Evolutionary conservation across 352 stramenopile species (phyloP).

Genomic region (Pythium utonaiense): DNA sequence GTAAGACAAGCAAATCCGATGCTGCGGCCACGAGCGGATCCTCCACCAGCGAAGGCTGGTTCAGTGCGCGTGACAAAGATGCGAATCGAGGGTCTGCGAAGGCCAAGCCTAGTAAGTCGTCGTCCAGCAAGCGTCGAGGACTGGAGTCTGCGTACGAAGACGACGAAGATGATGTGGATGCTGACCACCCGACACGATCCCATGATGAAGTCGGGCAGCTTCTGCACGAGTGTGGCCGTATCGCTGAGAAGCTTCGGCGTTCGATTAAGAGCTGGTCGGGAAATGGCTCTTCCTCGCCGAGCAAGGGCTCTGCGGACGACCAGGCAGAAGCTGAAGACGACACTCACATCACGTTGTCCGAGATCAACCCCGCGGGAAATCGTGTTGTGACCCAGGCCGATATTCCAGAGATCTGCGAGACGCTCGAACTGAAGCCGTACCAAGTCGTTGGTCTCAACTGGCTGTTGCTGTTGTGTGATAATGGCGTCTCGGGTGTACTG

Average conservation of each 20-base stretch:
- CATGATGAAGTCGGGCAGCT: slow-evolving; percentile 73
- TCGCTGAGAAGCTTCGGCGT: slow-evolving; percentile 53
- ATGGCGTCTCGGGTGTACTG: slow-evolving; percentile 76
- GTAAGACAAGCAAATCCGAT: slow-evolving; percentile 1
- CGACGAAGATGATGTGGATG: slow-evolving; percentile 43
- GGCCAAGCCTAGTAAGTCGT: neutral
- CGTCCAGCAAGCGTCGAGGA: slow-evolving; percentile 5
- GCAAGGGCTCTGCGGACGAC: slow-evolving; percentile 15
- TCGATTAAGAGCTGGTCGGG: slow-evolving; percentile 66
- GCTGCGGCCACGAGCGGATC: neutral
- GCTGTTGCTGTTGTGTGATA: slow-evolving; percentile 71
- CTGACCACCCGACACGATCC: slow-evolving; percentile 46
- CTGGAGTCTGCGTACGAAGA: slow-evolving; percentile 10
- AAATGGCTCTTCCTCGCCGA: slow-evolving; percentile 23
- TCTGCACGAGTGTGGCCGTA: slow-evolving; percentile 56
- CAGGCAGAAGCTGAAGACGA: slow-evolving; percentile 43
- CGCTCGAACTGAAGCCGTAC: slow-evolving; percentile 80
- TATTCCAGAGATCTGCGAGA: slow-evolving; percentile 64
- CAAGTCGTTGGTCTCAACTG: slow-evolving; percentile 85
- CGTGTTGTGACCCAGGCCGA: slow-evolving; percentile 65
- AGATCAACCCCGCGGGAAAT: slow-evolving; percentile 35
- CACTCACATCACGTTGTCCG: slow-evolving; percentile 54
- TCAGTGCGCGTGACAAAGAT: slow-evolving; percentile 18
- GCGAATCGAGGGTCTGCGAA: neutral
- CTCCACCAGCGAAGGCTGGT: slow-evolving; percentile 18